phyloP scores from a whole-genome alignment of 2,329 filamentous ascomycete genomes.

The Fusarium equiseti region DNA sequence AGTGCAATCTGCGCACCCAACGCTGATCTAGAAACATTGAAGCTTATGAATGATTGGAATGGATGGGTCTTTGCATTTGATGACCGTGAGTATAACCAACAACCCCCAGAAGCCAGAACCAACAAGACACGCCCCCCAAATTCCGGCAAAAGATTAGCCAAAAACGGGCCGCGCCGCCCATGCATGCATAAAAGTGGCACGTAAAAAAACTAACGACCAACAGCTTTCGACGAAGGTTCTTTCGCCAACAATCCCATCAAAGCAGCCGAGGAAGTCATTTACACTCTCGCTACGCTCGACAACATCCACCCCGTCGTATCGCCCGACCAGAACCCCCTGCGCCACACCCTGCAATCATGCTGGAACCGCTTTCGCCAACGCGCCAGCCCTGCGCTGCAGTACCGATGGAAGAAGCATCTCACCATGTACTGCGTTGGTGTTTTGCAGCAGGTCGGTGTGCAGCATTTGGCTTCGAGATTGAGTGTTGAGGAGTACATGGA shows the following conservation, averaged over 20 bases:
- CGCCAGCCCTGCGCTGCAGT: constrained; percentile 21
- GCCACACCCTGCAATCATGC: constrained; percentile 28
- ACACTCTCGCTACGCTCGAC: constrained; percentile 26
- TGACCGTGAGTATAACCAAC: constrained; percentile 19
- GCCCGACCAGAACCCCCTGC: constrained; percentile 14
- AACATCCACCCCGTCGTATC: constrained; percentile 25
- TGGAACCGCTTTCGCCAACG: constrained; percentile 24
- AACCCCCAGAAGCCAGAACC: neutral
- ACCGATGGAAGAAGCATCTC: constrained; percentile 30
- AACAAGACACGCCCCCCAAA: neutral
- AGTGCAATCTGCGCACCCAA: constrained; percentile 29
- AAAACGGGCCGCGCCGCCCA: constrained; percentile 20
- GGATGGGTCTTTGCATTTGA: constrained; percentile 32
- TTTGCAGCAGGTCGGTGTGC: constrained; percentile 24
- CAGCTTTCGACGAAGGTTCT: constrained; percentile 26
- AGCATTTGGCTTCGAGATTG: constrained; percentile 3
- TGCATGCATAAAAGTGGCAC: constrained; percentile 13
- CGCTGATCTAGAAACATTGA: constrained; percentile 26
- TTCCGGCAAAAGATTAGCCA: neutral
- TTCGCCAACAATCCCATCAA: constrained; percentile 31
- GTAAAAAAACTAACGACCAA: neutral
- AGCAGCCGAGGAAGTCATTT: constrained; percentile 30
- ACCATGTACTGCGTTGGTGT: constrained; percentile 31
- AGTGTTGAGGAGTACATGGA: constrained; percentile 28
- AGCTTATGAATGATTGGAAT: constrained; percentile 34